A percentile compares a stretch with the other conserved stretches of the same genome.
Evolutionary conservation across 23 red algal species (phyloP).

Genomic region (Pyropia haitanensis): DNA sequence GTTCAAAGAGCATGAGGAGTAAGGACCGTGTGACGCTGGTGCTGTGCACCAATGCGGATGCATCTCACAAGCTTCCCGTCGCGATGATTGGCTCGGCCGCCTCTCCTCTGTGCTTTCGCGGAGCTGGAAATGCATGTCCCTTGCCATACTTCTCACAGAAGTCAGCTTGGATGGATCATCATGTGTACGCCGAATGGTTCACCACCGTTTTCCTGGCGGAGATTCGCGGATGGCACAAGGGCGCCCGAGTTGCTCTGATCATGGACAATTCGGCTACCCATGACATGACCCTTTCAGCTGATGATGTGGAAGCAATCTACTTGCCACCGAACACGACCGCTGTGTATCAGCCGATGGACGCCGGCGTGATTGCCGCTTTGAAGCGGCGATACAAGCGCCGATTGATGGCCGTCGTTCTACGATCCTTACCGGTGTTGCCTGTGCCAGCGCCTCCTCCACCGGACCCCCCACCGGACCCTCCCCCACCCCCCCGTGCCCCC

Average conservation of each 20-base stretch:
- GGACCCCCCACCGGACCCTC: too few species aligned
- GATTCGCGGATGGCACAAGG: background rate
- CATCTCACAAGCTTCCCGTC: background rate
- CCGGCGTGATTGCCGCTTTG: constrained; percentile 20
- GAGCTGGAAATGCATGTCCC: background rate
- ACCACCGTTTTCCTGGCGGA: background rate
- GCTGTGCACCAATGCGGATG: constrained; percentile 3
- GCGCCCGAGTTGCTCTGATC: background rate
- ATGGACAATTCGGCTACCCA: background rate
- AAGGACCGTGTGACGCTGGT: constrained; percentile 11
- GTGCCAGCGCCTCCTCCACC: too few species aligned
- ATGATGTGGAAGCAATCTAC: too few species aligned
- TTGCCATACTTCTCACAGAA: background rate
- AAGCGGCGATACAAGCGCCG: constrained; percentile 9
- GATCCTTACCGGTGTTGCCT: too few species aligned
- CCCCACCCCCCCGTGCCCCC: too few species aligned
- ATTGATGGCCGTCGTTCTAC: too few species aligned
- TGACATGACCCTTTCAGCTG: background rate
- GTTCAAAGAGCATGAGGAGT: constrained; percentile 12
- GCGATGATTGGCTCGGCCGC: background rate
- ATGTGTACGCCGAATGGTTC: background rate
- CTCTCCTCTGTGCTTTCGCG: background rate
- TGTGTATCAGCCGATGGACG: constrained; percentile 4
- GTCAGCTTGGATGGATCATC: background rate
- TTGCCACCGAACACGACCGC: constrained; percentile 16